phyloP scores from a whole-genome alignment of 108 stramenopile species.

The Conticribra weissflogii region DNA sequence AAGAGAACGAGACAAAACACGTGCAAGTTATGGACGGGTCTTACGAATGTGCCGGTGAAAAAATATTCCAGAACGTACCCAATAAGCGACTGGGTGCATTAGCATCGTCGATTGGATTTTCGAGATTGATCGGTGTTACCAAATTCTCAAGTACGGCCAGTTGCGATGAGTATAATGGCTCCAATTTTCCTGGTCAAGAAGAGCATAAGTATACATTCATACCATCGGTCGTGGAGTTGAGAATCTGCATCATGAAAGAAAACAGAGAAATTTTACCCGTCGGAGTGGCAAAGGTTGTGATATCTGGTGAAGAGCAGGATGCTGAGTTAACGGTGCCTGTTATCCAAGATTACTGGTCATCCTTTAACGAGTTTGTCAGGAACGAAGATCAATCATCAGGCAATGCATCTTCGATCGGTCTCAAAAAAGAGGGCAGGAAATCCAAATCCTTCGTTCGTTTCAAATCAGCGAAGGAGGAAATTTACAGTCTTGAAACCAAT shows the following conservation, averaged over 20 bases:
- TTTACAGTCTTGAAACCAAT: background rate
- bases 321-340: background rate
- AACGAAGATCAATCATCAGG: too few relatives aligned
- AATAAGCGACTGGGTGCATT: background rate
- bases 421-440: too few relatives aligned
- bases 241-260: conserved; percentile 3
- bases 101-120: background rate
- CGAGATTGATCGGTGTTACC: background rate
- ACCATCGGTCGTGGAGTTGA: background rate
- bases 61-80: background rate
- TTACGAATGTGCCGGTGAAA: background rate
- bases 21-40: background rate
- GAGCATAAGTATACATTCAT: background rate
- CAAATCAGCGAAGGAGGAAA: background rate
- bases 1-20: background rate
- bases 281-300: background rate
- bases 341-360: background rate
- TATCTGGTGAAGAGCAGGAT: background rate
- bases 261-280: background rate
- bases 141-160: background rate
- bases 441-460: background rate
- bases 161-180: background rate
- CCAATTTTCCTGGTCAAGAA: background rate
- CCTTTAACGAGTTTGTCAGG: too few relatives aligned
- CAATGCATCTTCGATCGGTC: too few relatives aligned